Evolutionary conservation across 73 alveolate genomes (phyloP).

Genomic region (Durusdinium trenchii): DNA sequence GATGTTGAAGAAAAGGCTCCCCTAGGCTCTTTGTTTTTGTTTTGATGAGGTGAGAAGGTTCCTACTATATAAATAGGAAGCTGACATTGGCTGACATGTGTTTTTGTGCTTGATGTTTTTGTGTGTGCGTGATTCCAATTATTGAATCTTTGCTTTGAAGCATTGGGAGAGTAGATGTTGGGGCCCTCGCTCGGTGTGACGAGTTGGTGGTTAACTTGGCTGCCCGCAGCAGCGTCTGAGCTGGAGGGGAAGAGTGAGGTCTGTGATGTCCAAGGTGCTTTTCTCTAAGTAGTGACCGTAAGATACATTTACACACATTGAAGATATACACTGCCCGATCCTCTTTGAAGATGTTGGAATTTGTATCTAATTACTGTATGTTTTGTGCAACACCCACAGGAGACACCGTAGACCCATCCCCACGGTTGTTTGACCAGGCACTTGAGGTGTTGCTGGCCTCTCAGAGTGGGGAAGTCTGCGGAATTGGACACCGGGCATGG

Average conservation of each 20-base stretch:
- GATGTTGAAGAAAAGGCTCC: not conserved
- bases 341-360: not conserved
- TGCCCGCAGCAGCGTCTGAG: too few species aligned
- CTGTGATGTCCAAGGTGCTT: not conserved
- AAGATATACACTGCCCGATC: not conserved
- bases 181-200: too few species aligned
- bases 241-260: not conserved
- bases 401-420: not conserved
- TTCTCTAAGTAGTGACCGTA: not conserved
- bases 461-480: not conserved
- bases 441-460: constrained; percentile 9
- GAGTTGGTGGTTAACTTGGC: too few species aligned
- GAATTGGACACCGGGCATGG: not conserved
- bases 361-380: too few species aligned
- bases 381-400: not conserved
- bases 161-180: too few species aligned
- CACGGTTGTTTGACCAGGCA: not conserved
- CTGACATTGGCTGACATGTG: not conserved
- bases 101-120: not conserved
- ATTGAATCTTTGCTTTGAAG: too few species aligned
- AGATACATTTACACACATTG: not conserved
- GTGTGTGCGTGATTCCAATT: too few species aligned
- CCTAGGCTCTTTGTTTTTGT: not conserved
- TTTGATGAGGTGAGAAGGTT: not conserved
- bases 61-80: not conserved